Percentiles rank a stretch among this genome's conserved stretches.
phyloP scores from a whole-genome alignment of 345 rosid species.

The Linum usitatissimum region DNA sequence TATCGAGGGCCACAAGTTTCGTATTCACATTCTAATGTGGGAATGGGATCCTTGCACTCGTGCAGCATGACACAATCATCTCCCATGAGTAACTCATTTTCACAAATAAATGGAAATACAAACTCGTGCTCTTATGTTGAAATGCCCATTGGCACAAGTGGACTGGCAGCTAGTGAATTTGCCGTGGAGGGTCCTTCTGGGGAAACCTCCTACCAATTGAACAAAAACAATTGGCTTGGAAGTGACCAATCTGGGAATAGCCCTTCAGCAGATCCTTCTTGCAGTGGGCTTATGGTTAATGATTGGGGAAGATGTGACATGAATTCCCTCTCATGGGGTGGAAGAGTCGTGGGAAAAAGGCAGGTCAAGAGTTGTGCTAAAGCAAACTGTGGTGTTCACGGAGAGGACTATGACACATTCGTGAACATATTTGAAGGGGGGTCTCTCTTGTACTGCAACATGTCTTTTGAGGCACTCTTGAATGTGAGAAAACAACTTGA shows the following conservation, averaged over 20 bases:
- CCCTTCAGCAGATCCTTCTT: constrained; percentile 45
- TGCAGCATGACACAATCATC: constrained; percentile 30
- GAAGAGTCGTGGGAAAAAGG: constrained; percentile 77
- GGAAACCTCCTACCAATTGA: constrained; percentile 46
- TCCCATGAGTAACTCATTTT: constrained; percentile 26
- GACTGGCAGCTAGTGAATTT: constrained; percentile 31
- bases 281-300: constrained; percentile 43
- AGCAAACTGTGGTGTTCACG: constrained; percentile 51
- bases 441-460: constrained; percentile 81
- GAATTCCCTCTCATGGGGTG: constrained; percentile 90
- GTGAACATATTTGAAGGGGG: constrained; percentile 89
- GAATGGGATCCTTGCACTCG: constrained; percentile 27
- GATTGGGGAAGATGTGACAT: constrained; percentile 78
- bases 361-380: constrained; percentile 45
- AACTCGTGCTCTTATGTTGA: constrained; percentile 39
- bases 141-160: constrained; percentile 33
- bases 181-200: constrained; percentile 86
- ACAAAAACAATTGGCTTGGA: constrained; percentile 54
- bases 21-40: constrained; percentile 32
- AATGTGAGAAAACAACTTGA: constrained; percentile 91
- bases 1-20: constrained; percentile 32
- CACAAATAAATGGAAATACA: constrained; percentile 34
- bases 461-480: constrained; percentile 87
- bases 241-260: constrained; percentile 55
- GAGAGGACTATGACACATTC: constrained; percentile 75